These are phyloP conservation scores for Talaromyces wortmannii DNA, from an alignment of 495 filamentous ascomycete species.

Conservation along the genomic window DNA sequence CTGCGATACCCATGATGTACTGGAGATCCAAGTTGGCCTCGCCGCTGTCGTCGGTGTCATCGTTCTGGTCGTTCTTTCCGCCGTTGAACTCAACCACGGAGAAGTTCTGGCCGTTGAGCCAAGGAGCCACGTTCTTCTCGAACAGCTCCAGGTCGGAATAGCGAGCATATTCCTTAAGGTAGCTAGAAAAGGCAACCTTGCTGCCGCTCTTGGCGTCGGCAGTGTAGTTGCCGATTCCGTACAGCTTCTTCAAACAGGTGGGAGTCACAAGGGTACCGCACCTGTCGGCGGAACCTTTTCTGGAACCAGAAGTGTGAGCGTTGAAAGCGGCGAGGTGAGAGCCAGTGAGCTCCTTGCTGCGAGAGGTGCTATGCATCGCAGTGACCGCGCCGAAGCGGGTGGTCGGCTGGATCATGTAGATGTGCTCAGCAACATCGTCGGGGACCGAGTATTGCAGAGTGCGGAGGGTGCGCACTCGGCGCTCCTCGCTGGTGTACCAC, in stretches of 20 bases:
- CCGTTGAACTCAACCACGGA: slow-evolving; percentile 3
- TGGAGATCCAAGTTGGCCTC: slow-evolving; percentile 78
- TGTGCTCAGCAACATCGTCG: slow-evolving; percentile 32
- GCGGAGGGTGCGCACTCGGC: slow-evolving; percentile 40
- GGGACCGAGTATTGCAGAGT: slow-evolving; percentile 57
- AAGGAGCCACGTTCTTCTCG: slow-evolving; percentile 44
- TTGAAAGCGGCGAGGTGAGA: slow-evolving; percentile 8
- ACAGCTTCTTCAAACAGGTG: slow-evolving; percentile 51
- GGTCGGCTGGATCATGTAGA: slow-evolving; percentile 50
- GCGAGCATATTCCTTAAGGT: slow-evolving; percentile 59
- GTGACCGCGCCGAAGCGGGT: slow-evolving; percentile 48
- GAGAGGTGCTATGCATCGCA: slow-evolving; percentile 25
- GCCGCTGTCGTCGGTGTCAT: slow-evolving; percentile 17
- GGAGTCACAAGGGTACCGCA: slow-evolving; percentile 49
- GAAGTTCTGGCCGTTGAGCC: slow-evolving; percentile 23
- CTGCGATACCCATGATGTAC: slow-evolving; percentile 53
- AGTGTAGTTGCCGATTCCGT: slow-evolving; percentile 50
- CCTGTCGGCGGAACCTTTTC: slow-evolving; percentile 8
- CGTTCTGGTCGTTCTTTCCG: slow-evolving; percentile 35
- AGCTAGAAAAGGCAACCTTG: slow-evolving; percentile 60
- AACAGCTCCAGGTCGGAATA: slow-evolving; percentile 53
- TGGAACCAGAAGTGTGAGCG: not conserved
- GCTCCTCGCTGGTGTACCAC: slow-evolving; percentile 38
- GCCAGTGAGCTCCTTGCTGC: slow-evolving; percentile 14
- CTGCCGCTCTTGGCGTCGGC: slow-evolving; percentile 25